Base-by-base conservation (phyloP, 208 protist species). In the Leptomonas pyrrhocoris region DNA sequence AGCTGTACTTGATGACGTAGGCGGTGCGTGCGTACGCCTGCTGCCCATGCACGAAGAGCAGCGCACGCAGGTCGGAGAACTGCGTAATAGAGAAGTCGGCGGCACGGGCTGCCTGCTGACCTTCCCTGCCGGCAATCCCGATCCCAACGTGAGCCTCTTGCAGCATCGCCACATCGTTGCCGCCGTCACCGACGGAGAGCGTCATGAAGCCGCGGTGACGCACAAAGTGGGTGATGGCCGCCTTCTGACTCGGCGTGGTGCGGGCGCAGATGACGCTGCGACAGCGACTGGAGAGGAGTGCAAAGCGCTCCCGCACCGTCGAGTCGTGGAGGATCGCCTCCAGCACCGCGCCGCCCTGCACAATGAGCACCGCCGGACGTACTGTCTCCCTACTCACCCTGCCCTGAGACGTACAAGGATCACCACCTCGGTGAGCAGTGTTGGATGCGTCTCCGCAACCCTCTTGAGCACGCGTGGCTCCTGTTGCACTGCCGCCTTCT, bases 1-100 rank as follows among this genome's bases (percentile, higher is more conserved):
- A 99, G 56, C 93, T 98, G 82, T 99, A 99, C 73, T 98, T 96
- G 54, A 98, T 97, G 2, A 98, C 81, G 69, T 94, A 97, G 0
- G 93, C 90, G 0, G 91, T 97, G 45, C 98, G 84, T 0, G 72
- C 69, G 68, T 98, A 98, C 2, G 93, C 93, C 62, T 96, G 95
- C 53, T 96, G 87, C 2, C 98, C 98, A 70, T 99, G 98, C 34
- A 98, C 87, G 55, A 99, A 93, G 19, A 99, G 65, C 25, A 99
- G 80, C 25, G 88, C 53, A 23, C 86, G 82, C 38, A 99, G 83
- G 67, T 96, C 96, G 15, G 89, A 86, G 73, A 99, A 99, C 64
- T 92, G 89, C 2, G 79, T 81, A 16, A 99, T 92, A 42, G 84
- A 73, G 67, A 98, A 98, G 83, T 99, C 98, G 4, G 97, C 89